Base-by-base conservation (phyloP, 2,329 filamentous ascomycete species). In the Grosmannia huntii region DNA sequence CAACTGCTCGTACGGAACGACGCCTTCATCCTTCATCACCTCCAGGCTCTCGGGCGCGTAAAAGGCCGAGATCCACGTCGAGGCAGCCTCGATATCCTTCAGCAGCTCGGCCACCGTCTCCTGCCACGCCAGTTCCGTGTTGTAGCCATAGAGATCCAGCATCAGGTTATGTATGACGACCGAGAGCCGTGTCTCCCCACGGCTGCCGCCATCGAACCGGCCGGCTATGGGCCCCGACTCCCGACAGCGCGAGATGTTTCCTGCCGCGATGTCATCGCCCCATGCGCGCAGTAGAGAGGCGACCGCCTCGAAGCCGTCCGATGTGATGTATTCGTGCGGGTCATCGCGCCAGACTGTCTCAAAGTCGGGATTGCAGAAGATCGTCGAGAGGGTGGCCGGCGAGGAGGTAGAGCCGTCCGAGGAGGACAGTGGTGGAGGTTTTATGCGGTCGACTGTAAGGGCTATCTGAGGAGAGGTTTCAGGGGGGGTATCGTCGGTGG, bases 81-180 rank as follows among this genome's bases (percentile, higher is more conserved):
- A 60, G 4, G 60, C 58, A 3, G 53, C 54, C 10, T 60, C 41
- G 6, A 64, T 56, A 23, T 57, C 60, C 11, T 60, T 19, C 1
- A 59, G 27, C n/a, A 68, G 62, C 50, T 49, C 58, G 7, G 41
- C 27, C 1, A 56, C 54, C 12, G 60, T 54, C 10, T 62, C 61
- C 14, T 62, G 54, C 61, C 61, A 64, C 4, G 61, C 62, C 10
- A 64, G 49, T 7, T 63, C 59, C 14, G 63, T 62, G 23, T 65
- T 62, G 7, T 57, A 52, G 23, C 61, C 51, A 53, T 51, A 23
- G n/a, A 57, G 62, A 41, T 58, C 59, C 49, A 65, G 62, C 64
- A 66, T 67, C 38, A 64, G 61, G 52, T 66, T 66, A 61, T 67
- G 65, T 11, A 69, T 50, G 11, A 65, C 61, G 19, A 66, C 62